A percentile compares a stretch with the other conserved stretches of the same genome.
These are phyloP conservation scores for Chaetomium strumarium DNA, from an alignment of 2,329 filamentous ascomycete species.

Conservation along the genomic window DNA sequence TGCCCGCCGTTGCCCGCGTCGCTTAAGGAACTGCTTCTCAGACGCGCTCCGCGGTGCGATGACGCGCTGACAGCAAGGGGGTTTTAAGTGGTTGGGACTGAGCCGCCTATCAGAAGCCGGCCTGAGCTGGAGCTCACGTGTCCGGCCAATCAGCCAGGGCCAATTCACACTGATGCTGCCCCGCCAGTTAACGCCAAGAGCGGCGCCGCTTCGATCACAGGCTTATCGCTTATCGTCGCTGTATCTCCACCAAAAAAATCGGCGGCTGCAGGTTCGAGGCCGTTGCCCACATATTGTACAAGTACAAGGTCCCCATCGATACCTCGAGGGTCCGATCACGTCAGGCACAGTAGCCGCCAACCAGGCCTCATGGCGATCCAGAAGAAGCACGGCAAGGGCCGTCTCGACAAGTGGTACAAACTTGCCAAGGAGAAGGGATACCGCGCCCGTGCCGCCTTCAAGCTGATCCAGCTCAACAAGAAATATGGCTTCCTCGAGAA, in stretches of 20 bases:
- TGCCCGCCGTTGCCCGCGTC: neutral
- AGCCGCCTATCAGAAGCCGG: constrained; percentile 11
- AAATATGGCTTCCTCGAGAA: constrained; percentile 98
- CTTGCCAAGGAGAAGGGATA: constrained; percentile 98
- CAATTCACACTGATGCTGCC: constrained; percentile 6
- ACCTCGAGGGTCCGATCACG: constrained; percentile 2
- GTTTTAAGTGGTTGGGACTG: constrained; percentile 14
- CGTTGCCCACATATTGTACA: too few relatives aligned
- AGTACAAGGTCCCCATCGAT: neutral
- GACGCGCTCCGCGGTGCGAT: constrained; percentile 24
- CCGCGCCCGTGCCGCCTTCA: constrained; percentile 91
- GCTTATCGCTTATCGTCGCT: constrained; percentile 23
- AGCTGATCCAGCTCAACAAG: constrained; percentile 96
- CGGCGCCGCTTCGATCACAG: constrained; percentile 1
- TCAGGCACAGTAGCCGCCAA: constrained; percentile 6
- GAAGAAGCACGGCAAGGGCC: constrained; percentile 98
- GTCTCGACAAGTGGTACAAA: constrained; percentile 98
- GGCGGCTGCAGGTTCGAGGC: neutral
- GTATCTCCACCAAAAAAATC: constrained; percentile 22
- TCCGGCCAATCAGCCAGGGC: constrained; percentile 20
- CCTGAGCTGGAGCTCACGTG: constrained; percentile 14
- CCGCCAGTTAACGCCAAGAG: neutral
- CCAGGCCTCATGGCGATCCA: constrained; percentile 84
- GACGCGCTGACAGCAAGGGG: constrained; percentile 18
- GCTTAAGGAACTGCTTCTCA: constrained; percentile 3